phyloP scores from a whole-genome alignment of 139 green algal genomes.

The Chlorella sp. region DNA sequence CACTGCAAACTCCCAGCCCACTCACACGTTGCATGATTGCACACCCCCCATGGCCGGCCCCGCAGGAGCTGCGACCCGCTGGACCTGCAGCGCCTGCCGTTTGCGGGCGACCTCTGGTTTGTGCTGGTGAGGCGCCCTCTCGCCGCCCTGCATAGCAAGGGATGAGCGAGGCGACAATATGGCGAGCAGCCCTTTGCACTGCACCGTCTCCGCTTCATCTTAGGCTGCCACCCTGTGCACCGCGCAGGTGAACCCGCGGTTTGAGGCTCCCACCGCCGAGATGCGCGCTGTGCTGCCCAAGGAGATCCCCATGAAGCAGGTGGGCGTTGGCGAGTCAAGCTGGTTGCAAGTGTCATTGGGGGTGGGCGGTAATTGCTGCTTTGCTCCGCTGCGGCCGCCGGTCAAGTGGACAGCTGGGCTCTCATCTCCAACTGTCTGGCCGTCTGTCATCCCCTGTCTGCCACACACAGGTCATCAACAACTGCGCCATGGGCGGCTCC shows the following conservation, averaged over 20 bases:
- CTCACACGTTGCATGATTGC: background rate
- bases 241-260: conserved; percentile 77
- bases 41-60: background rate
- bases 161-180: no score
- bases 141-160: no score
- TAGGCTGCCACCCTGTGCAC: no score
- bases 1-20: background rate
- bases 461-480: conserved; percentile 79
- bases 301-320: conserved; percentile 83
- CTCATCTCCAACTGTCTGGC: no score
- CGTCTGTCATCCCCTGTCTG: no score
- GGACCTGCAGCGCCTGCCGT: conserved; percentile 70
- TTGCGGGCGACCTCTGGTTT: conserved; percentile 80
- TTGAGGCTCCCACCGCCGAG: conserved; percentile 93
- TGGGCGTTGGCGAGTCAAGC: no score
- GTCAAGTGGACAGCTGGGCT: no score
- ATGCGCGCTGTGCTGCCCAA: conserved; percentile 95
- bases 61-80: conserved; percentile 73
- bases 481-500: conserved; percentile 86
- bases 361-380: no score
- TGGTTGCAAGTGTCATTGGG: no score
- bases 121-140: conserved; percentile 91
- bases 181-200: no score
- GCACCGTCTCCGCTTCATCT: no score
- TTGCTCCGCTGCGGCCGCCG: no score